phyloP scores from a whole-genome alignment of 805 yeast genomes.

The Spathaspora gorwiae region DNA sequence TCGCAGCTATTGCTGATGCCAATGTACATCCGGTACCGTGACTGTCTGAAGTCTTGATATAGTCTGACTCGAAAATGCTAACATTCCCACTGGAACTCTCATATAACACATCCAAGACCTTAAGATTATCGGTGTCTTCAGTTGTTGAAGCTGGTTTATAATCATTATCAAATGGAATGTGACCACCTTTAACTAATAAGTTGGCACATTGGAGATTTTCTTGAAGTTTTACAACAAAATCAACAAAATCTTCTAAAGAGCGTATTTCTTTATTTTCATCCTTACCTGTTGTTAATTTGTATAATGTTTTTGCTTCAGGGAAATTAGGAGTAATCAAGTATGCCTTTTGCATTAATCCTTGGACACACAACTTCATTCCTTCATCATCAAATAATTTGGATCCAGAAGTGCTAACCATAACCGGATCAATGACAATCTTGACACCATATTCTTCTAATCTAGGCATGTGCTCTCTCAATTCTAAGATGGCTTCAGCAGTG shows the following conservation, averaged over 20 bases:
- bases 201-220: conserved; percentile 38
- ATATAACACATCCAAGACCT: conserved; percentile 52
- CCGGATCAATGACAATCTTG: conserved; percentile 71
- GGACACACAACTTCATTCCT: conserved; percentile 41
- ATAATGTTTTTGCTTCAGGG: conserved; percentile 53
- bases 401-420: conserved; percentile 80
- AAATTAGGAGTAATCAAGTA: conserved; percentile 71
- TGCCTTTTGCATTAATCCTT: conserved; percentile 46
- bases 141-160: background rate
- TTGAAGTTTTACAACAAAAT: conserved; percentile 22
- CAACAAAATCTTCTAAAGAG: conserved; percentile 30
- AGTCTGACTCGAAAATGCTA: conserved; percentile 45
- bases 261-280: conserved; percentile 12
- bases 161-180: conserved; percentile 42
- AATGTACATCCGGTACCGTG: conserved; percentile 94
- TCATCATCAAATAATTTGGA: conserved; percentile 47
- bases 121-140: conserved; percentile 1
- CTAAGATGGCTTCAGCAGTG: conserved; percentile 49
- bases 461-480: conserved; percentile 34
- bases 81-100: conserved; percentile 31
- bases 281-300: conserved; percentile 23
- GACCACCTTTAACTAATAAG: conserved; percentile 80
- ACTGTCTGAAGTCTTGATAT: conserved; percentile 47
- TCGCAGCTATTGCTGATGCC: conserved; percentile 74
- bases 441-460: conserved; percentile 21